Evolutionary conservation across 2,329 filamentous ascomycete genomes (phyloP), one percentile per base, ranked within the genome.

Genomic region (Tolypocladium pustulatum): DNA sequence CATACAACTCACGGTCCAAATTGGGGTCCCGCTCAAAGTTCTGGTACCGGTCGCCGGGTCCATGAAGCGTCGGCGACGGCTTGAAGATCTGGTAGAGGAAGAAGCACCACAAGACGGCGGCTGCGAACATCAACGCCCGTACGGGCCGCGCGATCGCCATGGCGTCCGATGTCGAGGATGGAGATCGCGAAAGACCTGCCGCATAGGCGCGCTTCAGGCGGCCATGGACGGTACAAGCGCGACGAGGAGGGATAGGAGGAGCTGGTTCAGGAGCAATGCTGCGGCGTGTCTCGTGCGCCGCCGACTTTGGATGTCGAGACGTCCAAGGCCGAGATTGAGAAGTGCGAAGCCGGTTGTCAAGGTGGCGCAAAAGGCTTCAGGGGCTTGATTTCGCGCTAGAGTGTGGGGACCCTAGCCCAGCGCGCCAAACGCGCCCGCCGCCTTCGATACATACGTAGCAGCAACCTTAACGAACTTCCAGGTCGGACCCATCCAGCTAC

Each of bases 71-170:
- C 41, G 75, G 73, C 27, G 82, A 78, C 10, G 83, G 80, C 61
- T 82, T 83, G 71, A 89, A 85, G 66, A 94, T 78, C 68, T 90
- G 87, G 65, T 89, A 87, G 64, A 95, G 74, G 67, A 96, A 84
- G 73, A 92, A 91, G 62, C 89, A 79, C 78, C 90, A 89, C 64
- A 95, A 76, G 61, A 89, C 73, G 66, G 90, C 76, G 63, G 87
- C 89, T 62, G 84, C 78, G 64, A 89, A 81, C 65, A 84, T 88
- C 69, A 96, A 78, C 68, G 89, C 84, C 75, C 92, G 86, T 71
- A 96, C 87, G 59, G 91, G 90, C 78, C 87, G 87, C 69, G 91
- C 90, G 71, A 96, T 80, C 68, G 88, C 90, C 91, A 96, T 96
- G 64, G 66, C 82, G 69, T 58, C 60, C 61, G 54, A 38, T 61